Conservation (phyloP, 192 early-diverging fungal genomes). For the Diversispora eburnea region DNA sequence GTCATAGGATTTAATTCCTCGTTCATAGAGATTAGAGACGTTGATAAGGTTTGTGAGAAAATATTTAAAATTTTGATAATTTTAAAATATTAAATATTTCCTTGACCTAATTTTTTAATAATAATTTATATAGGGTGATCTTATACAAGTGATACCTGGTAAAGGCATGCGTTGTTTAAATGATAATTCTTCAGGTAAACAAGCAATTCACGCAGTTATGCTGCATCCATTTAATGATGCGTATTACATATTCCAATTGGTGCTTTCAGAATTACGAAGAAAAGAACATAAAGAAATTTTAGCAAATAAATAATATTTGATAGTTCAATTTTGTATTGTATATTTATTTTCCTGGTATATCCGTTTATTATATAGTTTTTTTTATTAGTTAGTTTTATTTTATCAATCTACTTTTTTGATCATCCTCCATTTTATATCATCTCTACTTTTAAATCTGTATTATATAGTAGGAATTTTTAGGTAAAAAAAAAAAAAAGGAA, state of each 20-base stretch:
- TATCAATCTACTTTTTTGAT: not conserved
- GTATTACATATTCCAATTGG: constrained; percentile 24
- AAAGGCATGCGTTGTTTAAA: constrained; percentile 58
- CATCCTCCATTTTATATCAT: not conserved
- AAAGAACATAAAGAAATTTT: not conserved
- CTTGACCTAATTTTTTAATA: not conserved
- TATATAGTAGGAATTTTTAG: not conserved
- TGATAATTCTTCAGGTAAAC: constrained; percentile 38
- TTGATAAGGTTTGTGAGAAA: constrained; percentile 58
- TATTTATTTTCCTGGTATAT: too few species aligned
- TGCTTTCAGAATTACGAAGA: constrained; percentile 18
- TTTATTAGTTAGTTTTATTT: not conserved
- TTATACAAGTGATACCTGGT: constrained; percentile 53
- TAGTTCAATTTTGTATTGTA: too few species aligned
- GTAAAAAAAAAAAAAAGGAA: not conserved
- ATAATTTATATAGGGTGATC: constrained; percentile 37
- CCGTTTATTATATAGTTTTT: not conserved
- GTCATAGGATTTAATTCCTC: constrained; percentile 84
- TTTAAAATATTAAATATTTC: too few species aligned
- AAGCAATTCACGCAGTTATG: constrained; percentile 52
- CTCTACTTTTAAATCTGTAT: not conserved
- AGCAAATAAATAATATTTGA: too few species aligned
- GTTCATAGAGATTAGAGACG: constrained; percentile 87
- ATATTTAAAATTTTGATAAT: not conserved
- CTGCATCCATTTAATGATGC: constrained; percentile 28